These are phyloP conservation scores for Kodamaea ohmeri DNA, from an alignment of 1,139 yeast genomes.

Conservation along the genomic window DNA sequence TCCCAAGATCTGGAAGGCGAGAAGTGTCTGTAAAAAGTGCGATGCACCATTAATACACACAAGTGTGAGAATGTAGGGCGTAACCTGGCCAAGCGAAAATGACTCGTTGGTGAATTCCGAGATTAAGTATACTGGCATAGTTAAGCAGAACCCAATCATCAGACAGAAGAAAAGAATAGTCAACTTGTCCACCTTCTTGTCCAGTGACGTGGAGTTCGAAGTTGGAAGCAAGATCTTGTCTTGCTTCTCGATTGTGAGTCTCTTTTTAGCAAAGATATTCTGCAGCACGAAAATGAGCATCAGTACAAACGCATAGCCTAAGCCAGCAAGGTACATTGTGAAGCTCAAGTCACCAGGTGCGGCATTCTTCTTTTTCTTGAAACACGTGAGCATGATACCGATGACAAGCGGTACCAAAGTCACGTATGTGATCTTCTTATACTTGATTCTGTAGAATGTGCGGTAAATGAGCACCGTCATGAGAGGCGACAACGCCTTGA, in stretches of 20 bases:
- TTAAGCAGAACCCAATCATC: slow-evolving; percentile 69
- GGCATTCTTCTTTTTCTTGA: slow-evolving; percentile 33
- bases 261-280: slow-evolving; percentile 84
- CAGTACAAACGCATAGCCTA: slow-evolving; percentile 72
- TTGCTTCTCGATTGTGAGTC: slow-evolving; percentile 50
- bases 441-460: slow-evolving; percentile 53
- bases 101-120: slow-evolving; percentile 52
- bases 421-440: slow-evolving; percentile 64
- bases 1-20: slow-evolving; percentile 89
- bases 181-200: slow-evolving; percentile 66
- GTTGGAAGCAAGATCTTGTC: slow-evolving; percentile 16
- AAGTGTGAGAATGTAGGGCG: slow-evolving; percentile 29
- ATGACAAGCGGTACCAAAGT: slow-evolving; percentile 72
- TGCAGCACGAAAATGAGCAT: slow-evolving; percentile 88
- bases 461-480: slow-evolving; percentile 82
- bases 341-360: slow-evolving; percentile 11
- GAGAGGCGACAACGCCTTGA: slow-evolving; percentile 85
- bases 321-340: slow-evolving; percentile 54
- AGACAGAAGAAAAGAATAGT: slow-evolving; percentile 85
- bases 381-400: slow-evolving; percentile 86
- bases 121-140: slow-evolving; percentile 73
- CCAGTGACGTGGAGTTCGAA: slow-evolving; percentile 29
- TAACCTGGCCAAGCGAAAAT: slow-evolving; percentile 36
- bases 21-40: slow-evolving; percentile 80
- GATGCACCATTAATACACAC: slow-evolving; percentile 66